Evolutionary conservation across 1,284 basidiomycete genomes (phyloP), one percentile per base, ranked within the genome.

Genomic region (Cryptococcus floricola): DNA sequence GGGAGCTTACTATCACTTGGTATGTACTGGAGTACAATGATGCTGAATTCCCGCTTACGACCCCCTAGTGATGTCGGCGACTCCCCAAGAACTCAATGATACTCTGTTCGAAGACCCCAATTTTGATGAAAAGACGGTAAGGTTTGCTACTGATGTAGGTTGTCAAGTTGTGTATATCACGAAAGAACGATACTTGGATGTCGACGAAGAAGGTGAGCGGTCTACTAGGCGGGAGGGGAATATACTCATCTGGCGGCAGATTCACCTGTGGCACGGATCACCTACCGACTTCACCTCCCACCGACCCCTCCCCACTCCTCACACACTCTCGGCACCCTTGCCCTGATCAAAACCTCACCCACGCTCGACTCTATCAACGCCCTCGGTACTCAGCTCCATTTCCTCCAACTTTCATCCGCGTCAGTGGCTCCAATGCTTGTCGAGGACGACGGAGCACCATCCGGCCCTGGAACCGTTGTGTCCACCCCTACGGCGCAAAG

Each of bases 261-360:
- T 58, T 59, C 51, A 31, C 61, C 62, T 9, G 51, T 68, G 39
- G 50, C 64, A 46, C 59, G 62, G 13, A 61, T 71, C 42, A 66
- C 59, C 12, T 76, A 74, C 59, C 65, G 68, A n/a, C 61, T 77
- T 0, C 67, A 74, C 50, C 68, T 77, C 5, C 76, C 76, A 7
- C 76, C 76, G 4, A 73, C 71, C 1, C 76, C 76, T 3, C 64
- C 70, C 3, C 70, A 96, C 77, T 86, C 91, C 49, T 79, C 87
- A 10, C 84, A 85, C 39, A 86, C 91, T 78, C 82, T 87, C 54
- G 89, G 87, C 9, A 95, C 92, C 0, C 84, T 98, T 50, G 93
- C 93, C 37, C 83, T 98, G 72, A 96, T 98, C 81, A 98, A 98
- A 77, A 87, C 93, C 48, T 85, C 85, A 8, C 85, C 89, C 0